Percentiles rank a stretch among this genome's conserved stretches.
Conservation (phyloP, 495 filamentous ascomycete species). For the Aspergillus nidulans region DNA sequence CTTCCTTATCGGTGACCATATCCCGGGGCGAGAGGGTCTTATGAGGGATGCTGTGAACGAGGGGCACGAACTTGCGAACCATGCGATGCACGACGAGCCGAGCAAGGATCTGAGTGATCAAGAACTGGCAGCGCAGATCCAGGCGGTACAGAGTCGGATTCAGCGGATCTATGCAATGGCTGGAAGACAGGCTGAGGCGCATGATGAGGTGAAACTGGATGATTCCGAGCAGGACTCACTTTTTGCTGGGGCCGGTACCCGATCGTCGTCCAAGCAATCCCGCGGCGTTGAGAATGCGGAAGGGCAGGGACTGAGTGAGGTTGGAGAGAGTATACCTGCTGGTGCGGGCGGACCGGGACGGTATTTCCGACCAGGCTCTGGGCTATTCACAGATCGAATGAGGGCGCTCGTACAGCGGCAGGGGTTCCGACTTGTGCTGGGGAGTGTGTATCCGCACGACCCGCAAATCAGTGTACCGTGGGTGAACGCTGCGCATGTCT, state of each 20-base stretch:
- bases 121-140: constrained; percentile 36
- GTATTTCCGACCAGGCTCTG: constrained; percentile 76
- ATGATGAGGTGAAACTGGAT: constrained; percentile 5
- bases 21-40: constrained; percentile 53
- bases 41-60: constrained; percentile 57
- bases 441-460: constrained; percentile 83
- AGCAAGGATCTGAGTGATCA: constrained; percentile 42
- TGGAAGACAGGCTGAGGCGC: constrained; percentile 5
- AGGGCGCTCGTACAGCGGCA: constrained; percentile 47
- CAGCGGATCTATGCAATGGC: constrained; percentile 11
- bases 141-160: constrained; percentile 45
- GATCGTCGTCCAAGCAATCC: not conserved
- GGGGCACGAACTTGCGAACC: constrained; percentile 75
- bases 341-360: not conserved
- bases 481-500: constrained; percentile 72
- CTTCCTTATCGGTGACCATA: constrained; percentile 75
- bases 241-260: not conserved
- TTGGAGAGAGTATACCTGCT: not conserved
- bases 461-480: constrained; percentile 63
- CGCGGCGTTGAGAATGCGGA: not conserved
- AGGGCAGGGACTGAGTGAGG: constrained; percentile 33
- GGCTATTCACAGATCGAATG: constrained; percentile 71
- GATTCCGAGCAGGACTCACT: not conserved
- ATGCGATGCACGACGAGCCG: constrained; percentile 81
- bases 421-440: constrained; percentile 66